Percentiles rank a stretch among this genome's conserved stretches.
phyloP scores from a whole-genome alignment of 257 asterid genomes.

The Nyctanthes arbortristis region DNA sequence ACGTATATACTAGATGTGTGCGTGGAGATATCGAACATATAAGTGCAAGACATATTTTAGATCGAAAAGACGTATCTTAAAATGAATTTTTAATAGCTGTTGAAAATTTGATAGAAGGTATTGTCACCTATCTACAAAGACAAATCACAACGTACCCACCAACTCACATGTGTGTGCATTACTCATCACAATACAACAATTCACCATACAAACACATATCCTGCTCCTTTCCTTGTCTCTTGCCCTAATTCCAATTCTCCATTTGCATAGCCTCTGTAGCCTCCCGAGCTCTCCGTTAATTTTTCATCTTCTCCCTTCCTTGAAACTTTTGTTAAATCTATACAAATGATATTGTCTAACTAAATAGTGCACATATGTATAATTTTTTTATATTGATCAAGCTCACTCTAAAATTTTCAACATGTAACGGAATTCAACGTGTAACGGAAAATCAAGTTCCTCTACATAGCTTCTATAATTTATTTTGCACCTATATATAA shows the following conservation, averaged over 20 bases:
- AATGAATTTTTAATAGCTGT: background rate
- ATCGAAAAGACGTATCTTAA: constrained; percentile 30
- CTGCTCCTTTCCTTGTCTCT: constrained; percentile 63
- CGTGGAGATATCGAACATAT: too few relatives aligned
- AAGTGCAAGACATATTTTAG: background rate
- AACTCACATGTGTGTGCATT: constrained; percentile 73
- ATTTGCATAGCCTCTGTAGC: constrained; percentile 36
- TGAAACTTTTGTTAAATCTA: background rate
- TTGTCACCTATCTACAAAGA: constrained; percentile 51
- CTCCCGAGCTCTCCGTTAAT: constrained; percentile 7
- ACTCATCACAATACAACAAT: constrained; percentile 73
- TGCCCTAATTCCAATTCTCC: constrained; percentile 60
- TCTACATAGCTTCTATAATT: too few relatives aligned
- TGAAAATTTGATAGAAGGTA: constrained; percentile 16
- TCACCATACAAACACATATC: constrained; percentile 47
- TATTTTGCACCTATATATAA: too few relatives aligned
- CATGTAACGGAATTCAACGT: too few relatives aligned
- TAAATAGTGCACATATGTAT: too few relatives aligned
- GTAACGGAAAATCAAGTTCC: too few relatives aligned
- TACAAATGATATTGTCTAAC: too few relatives aligned
- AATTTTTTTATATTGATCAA: too few relatives aligned
- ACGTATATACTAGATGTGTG: too few relatives aligned
- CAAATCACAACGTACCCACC: constrained; percentile 74
- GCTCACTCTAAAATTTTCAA: too few relatives aligned
- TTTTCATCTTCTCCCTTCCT: background rate